Evolutionary conservation across 345 rosid species (phyloP), one percentile per base, ranked within the genome.

Genomic region (Pistacia atlantica): DNA sequence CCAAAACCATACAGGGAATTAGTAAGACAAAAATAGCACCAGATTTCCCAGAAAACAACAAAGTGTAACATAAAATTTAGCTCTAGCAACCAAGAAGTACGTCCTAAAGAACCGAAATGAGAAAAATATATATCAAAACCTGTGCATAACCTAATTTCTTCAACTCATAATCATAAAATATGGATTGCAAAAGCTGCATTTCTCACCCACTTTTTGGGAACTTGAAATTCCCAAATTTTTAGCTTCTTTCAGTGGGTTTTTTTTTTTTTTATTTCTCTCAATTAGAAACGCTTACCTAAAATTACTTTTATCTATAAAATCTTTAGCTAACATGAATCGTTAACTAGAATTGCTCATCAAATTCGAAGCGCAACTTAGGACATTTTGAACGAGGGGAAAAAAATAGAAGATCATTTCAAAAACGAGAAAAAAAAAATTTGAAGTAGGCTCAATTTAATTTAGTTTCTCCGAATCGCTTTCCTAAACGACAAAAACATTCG

Each of bases 1-100:
- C 77, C 60, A 68, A 4, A 67, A 70, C 54, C 77, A 55, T 72
- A 54, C 37, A 11, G 65, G 31, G 54, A 60, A 56, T 28, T 60
- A 5, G 31, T 25, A 35, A 58, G 2, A 2, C 1, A 54, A 54
- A 54, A 54, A 54, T 13, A 16, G n/a, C 5, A 16, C 57, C 7
- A 5, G 6, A 16, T 3, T 18, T 16, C 3, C 46, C 46, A 7
- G 46, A 42, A 51, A 51, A 51, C 55, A 51, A 11, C 55, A 51
- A 51, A 51, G 9, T 12, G 55, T 51, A 4, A 13, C 17, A 14
- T 5, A 51, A 51, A 51, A 51, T 51, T 11, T 14, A 2, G 17
- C 55, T 0, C 17, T 42, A 66, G 13, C 48, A 48, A 8, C 9
- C 20, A 18, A 37, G 4, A 38, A 18, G n/a, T 4, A 17, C 11